These are phyloP conservation scores for Oropetium thomaeum DNA, from an alignment of 176 grass and related monocot species.

Conservation along the genomic window DNA sequence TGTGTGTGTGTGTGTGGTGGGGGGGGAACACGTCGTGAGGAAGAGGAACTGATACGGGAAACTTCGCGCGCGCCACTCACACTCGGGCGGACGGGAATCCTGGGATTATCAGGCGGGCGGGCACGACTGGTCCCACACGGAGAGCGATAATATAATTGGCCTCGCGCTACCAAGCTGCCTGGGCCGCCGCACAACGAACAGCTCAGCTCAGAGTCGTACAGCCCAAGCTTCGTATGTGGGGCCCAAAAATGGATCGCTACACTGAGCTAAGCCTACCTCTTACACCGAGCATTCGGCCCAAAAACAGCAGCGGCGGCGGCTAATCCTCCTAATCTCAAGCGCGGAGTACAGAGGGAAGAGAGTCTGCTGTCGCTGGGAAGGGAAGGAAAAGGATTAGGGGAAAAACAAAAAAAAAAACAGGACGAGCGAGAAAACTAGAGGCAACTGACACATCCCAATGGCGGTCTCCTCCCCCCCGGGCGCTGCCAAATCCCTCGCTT, in stretches of 20 bases:
- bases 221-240: neutral
- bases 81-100: too few relatives aligned
- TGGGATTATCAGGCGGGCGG: neutral
- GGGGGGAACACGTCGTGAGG: constrained; percentile 4
- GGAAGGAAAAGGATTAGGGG: too few relatives aligned
- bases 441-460: constrained; percentile 18
- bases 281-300: neutral
- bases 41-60: neutral
- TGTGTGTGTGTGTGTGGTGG: too few relatives aligned
- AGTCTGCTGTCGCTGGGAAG: too few relatives aligned
- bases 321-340: too few relatives aligned
- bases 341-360: too few relatives aligned
- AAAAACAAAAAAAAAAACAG: neutral
- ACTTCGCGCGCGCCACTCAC: neutral
- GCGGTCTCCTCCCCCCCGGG: neutral
- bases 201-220: neutral
- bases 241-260: neutral
- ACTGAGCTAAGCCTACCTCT: neutral
- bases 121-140: neutral
- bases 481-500: constrained; percentile 23
- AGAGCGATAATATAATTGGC: neutral
- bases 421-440: neutral
- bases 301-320: too few relatives aligned
- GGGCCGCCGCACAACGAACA: neutral
- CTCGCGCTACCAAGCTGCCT: neutral